Evolutionary conservation across 2,329 filamentous ascomycete species (phyloP), one percentile per base, ranked within the genome.

Genomic region (Sporothrix brasiliensis): DNA sequence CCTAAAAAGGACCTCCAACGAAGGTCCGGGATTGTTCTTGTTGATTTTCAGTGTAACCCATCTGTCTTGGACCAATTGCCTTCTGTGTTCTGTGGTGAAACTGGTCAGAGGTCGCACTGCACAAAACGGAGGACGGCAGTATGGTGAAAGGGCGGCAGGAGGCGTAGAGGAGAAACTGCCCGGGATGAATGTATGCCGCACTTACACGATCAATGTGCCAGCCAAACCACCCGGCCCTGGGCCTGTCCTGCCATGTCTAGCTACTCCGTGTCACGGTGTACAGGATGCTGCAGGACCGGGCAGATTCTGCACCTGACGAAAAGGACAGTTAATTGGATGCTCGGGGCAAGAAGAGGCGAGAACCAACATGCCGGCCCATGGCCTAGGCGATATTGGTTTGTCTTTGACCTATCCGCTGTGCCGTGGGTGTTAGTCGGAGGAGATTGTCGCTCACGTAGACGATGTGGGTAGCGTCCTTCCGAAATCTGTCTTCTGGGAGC

Each of bases 321-420:
- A 39, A 56, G 30, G 44, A 11, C 16, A 49, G 60, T 41, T 54
- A 44, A 69, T 69, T 63, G 67, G 67, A 60, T 69, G n/a, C 30
- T 30, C 56, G 21, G 56, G 67, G 56, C 19, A 68, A 52, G 69
- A 70, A 68, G 47, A 70, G 69, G 69, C 69, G 69, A 70, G 65
- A 68, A n/a, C 53, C n/a, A 67, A n/a, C 16, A 47, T 50, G 16
- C 5, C 58, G 58, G 47, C 39, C 21, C 39, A 11, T 63, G 39
- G 5, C 58, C 39, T 63, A 47, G 58, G 39, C 39, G 39, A 63
- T 14, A 63, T 27, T 63, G 13, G n/a, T 47, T 19, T 4, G 14
- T 63, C 39, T 47, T 21, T n/a, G 39, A 63, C 44, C 58, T 63
- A 27, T 3, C 58, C 58, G 58, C 2, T 16, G 21, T 63, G n/a